Percentiles rank a stretch among this genome's conserved stretches.
Conservation (phyloP, 164 flowering plant species). For the Stephania yunnanensis region DNA sequence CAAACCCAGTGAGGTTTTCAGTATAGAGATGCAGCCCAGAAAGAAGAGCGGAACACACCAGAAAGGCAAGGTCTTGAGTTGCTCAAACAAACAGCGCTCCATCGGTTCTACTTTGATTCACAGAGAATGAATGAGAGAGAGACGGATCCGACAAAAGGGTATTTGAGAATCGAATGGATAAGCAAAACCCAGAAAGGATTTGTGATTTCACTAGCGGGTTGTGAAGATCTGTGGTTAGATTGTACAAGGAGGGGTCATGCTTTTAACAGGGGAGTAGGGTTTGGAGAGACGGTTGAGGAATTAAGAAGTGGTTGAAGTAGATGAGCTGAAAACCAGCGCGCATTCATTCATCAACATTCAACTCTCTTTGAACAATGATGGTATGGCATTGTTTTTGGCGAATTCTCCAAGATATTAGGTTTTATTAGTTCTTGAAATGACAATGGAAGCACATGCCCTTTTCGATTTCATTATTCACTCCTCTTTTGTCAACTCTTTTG, state of each 20-base stretch:
- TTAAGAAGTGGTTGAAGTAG: constrained; percentile 13
- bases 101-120: background rate
- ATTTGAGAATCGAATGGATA: constrained; percentile 1
- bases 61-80: constrained; percentile 26
- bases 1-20: constrained; percentile 24
- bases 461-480: too few relatives aligned
- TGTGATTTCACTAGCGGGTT: constrained; percentile 1
- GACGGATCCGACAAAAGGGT: constrained; percentile 8
- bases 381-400: background rate
- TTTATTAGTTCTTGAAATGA: too few relatives aligned
- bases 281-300: background rate
- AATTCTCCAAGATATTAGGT: background rate
- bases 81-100: constrained; percentile 17
- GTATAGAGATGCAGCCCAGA: constrained; percentile 39
- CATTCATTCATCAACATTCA: background rate
- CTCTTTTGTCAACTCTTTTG: too few relatives aligned
- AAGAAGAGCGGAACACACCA: constrained; percentile 44
- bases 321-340: constrained; percentile 9
- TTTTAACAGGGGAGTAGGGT: background rate
- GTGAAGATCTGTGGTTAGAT: background rate
- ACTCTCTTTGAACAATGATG: background rate
- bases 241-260: background rate
- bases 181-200: constrained; percentile 6
- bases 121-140: background rate
- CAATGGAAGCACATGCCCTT: too few relatives aligned